Conservation (phyloP, 768 basidiomycete species). For the Russula virescens region DNA sequence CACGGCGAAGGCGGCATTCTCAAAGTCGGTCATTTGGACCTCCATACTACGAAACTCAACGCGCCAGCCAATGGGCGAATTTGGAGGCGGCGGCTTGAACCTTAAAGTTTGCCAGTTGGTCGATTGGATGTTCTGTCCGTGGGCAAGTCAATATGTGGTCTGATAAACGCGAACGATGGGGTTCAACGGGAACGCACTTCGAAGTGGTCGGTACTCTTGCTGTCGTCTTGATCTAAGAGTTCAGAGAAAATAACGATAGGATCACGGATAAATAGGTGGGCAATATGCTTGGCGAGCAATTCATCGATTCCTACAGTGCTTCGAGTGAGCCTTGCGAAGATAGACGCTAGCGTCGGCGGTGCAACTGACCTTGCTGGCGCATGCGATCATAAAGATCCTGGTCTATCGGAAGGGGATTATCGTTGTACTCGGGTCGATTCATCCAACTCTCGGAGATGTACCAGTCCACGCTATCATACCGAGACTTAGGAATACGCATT, state of each 20-base stretch:
- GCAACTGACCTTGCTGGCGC: constrained; percentile 62
- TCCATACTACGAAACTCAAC: constrained; percentile 99
- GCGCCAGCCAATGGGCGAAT: constrained; percentile 92
- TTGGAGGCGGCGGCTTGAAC: constrained; percentile 96
- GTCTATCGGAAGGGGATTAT: constrained; percentile 77
- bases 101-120: constrained; percentile 99
- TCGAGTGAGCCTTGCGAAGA: neutral
- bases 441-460: constrained; percentile 85
- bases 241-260: constrained; percentile 94
- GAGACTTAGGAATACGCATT: constrained; percentile 88
- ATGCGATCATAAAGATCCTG: constrained; percentile 67
- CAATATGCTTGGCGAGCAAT: constrained; percentile 82
- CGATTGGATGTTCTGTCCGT: constrained; percentile 86
- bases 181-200: constrained; percentile 49
- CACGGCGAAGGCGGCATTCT: constrained; percentile 94
- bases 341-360: neutral
- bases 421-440: constrained; percentile 93
- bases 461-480: constrained; percentile 93
- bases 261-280: constrained; percentile 96
- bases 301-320: constrained; percentile 70
- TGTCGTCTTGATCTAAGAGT: constrained; percentile 88
- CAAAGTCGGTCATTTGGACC: constrained; percentile 97
- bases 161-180: neutral
- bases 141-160: neutral
- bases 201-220: constrained; percentile 86